Base-by-base conservation (phyloP, 208 protist species). In the Crithidia thermophila region DNA sequence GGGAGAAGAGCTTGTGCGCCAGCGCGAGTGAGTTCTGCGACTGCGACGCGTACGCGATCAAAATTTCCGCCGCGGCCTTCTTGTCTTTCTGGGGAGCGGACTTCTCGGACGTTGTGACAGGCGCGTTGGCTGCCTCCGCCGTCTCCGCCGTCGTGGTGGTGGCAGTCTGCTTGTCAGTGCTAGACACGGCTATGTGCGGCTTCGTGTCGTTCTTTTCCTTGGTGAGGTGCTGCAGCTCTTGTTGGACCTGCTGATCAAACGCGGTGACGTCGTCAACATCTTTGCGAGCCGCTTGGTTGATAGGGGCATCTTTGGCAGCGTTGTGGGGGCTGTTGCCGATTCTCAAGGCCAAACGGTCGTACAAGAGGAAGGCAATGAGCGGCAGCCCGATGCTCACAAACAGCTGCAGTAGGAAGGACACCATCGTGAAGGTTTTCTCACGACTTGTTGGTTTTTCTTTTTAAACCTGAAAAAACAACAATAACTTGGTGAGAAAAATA, bases 31-130 rank as follows among this genome's bases (percentile, higher is more conserved):
- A 80, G 27, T 76, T 90, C 50, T 86, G 77, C 11, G 75, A 77
- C 47, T 90, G 68, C 5, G 81, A 87, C 21, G 87, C 87, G 70
- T 93, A 93, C 16, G 84, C 84, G 30, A 93, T 82, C 3, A 89
- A 52, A 28, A 93, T 86, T 14, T 79, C 81, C 7, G 73, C 36
- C 5, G 62, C 34, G 1, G 49, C 18, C 30, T 42, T 59, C 25
- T 2, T 9, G 9, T 14, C 37, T 36, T 9, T 21, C 39, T 53
- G 23, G 20, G 3, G 27, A 6, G n/a, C 18, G 42, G 4, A 37
- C 42, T 63, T 51, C 2, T 4, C 30, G n/a, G n/a, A n/a, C n/a
- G n/a, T n/a, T n/a, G n/a, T n/a, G n/a, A n/a, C n/a, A n/a, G n/a
- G n/a, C 16, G 39, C 39, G 39, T 43, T 16, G 39, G 39, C 39